Evolutionary conservation across 352 stramenopile genomes (phyloP).

Genomic region (Phytophthora podocarpi): DNA sequence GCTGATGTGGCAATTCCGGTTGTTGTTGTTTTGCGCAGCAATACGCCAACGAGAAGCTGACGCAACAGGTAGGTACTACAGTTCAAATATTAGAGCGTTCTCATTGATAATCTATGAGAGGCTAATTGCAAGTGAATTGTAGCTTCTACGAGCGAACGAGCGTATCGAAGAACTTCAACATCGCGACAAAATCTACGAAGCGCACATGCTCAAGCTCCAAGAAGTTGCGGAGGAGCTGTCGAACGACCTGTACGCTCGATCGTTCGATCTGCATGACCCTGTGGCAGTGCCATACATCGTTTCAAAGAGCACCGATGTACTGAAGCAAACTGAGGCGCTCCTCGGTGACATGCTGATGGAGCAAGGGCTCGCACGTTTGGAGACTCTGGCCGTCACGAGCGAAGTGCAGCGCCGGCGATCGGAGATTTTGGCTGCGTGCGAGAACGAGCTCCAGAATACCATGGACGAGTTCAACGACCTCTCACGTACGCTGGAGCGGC

Average conservation of each 20-base stretch:
- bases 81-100: neutral
- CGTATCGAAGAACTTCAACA: constrained; percentile 57
- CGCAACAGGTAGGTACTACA: constrained; percentile 47
- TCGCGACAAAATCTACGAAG: constrained; percentile 50
- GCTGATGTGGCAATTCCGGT: constrained; percentile 6
- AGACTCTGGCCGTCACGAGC: constrained; percentile 35
- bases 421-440: constrained; percentile 66
- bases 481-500: constrained; percentile 35
- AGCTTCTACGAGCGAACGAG: constrained; percentile 55
- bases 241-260: constrained; percentile 27
- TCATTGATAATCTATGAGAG: neutral
- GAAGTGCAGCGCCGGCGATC: constrained; percentile 55
- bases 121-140: neutral
- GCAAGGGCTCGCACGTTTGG: constrained; percentile 38
- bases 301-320: constrained; percentile 53
- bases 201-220: constrained; percentile 48
- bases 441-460: constrained; percentile 59
- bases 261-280: constrained; percentile 23
- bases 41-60: constrained; percentile 63
- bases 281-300: constrained; percentile 30
- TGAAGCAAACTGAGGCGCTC: constrained; percentile 61
- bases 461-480: constrained; percentile 70
- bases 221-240: constrained; percentile 33
- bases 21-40: constrained; percentile 34
- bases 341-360: constrained; percentile 53